Base-by-base conservation (phyloP, 495 filamentous ascomycete genomes). In the Xylaria venustula region DNA sequence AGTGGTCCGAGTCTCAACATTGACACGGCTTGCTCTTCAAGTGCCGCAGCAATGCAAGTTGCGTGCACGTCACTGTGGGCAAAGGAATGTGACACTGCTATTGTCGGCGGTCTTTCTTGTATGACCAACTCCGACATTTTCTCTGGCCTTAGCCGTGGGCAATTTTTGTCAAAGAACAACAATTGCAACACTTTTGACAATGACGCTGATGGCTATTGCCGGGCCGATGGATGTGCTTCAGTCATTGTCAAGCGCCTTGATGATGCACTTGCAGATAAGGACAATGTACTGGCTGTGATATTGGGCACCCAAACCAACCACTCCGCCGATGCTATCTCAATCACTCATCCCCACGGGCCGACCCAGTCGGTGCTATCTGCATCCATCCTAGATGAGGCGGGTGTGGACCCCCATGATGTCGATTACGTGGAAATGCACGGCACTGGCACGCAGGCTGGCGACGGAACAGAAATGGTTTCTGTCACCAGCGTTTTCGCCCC, bases 21-120 rank as follows among this genome's bases (percentile, higher is more conserved):
- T 34, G 93, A 97, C 69, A 96, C 93, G 1, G 93, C 93, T 20
- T 97, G 93, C 71, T 95, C 90, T 14, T 95, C 89, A 19, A 90
- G 88, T 67, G 81, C 92, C 3, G 89, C 91, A 12, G 91, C 91
- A 12, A 87, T 96, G 60, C 89, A 94, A 61, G 77, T 93, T 6
- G 92, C 92, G 19, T 93, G 92, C 73, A 90, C 88, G 36, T 83
- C 91, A 0, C 79, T 96, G 3, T 91, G 89, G 84, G 83, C 83
- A 1, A 88, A 89, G 48, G 90, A 95, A 64, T 93, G 91, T 68
- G 89, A 96, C 70, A 88, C 91, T 40, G 92, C 91, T 6, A 83
- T 93, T 14, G 87, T 90, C 45, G 92, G 93, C 57, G 93, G 93
- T 65, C 82, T 91, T 25, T 95, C 90, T 14, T 81, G 73, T 46